A percentile compares a stretch with the other conserved stretches of the same genome.
Evolutionary conservation across 768 basidiomycete genomes (phyloP).

Genomic region (Suillus cothurnatus): DNA sequence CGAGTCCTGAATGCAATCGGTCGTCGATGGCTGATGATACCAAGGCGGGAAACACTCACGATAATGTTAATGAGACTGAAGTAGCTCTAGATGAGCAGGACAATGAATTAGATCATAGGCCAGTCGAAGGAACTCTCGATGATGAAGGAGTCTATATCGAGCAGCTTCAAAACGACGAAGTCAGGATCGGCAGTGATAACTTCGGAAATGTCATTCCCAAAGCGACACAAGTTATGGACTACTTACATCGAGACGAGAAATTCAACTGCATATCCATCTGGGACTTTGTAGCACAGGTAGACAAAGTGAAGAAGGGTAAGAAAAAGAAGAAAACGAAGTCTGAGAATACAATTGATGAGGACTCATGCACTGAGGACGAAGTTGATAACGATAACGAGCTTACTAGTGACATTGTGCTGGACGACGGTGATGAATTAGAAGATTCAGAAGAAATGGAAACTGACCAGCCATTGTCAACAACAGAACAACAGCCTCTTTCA

Average conservation of each 20-base stretch:
- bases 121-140: not conserved
- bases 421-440: too few species aligned
- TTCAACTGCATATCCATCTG: slow-evolving; percentile 26
- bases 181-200: not conserved
- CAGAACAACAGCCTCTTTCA: rapidly evolving
- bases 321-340: slow-evolving; percentile 20
- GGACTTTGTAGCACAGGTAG: slow-evolving; percentile 30
- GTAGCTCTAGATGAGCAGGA: rapidly evolving
- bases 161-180: not conserved
- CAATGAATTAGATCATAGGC: not conserved
- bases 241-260: slow-evolving; percentile 19
- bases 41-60: not conserved
- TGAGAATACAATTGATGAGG: too few species aligned
- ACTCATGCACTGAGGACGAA: too few species aligned
- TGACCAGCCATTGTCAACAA: too few species aligned
- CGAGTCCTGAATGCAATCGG: slow-evolving; percentile 29
- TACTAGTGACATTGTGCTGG: too few species aligned
- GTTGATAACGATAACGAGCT: too few species aligned
- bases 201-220: slow-evolving; percentile 17
- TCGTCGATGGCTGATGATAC: not conserved
- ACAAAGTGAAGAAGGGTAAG: slow-evolving; percentile 22
- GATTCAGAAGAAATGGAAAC: too few species aligned
- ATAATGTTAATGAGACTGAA: not conserved
- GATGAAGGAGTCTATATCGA: not conserved
- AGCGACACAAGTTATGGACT: slow-evolving; percentile 27